Evolutionary conservation across 2,329 filamentous ascomycete genomes (phyloP), one percentile per base, ranked within the genome.

Genomic region (Xylaria sp.): DNA sequence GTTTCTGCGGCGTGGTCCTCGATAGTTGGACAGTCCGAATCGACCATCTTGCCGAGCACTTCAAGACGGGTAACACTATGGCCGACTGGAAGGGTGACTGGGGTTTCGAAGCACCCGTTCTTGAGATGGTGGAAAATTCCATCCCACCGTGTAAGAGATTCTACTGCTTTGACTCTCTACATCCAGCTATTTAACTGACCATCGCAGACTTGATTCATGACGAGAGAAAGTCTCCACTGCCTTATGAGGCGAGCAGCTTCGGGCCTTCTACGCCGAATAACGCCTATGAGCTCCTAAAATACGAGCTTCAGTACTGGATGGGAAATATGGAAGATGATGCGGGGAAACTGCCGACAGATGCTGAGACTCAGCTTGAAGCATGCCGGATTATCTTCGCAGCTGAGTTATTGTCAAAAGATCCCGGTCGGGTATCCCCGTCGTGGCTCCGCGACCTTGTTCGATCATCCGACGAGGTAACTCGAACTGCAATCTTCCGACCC

Each of bases 61-160:
- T 87, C 75, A 87, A 86, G 71, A 81, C 77, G 21, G 84, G 85
- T 72, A 81, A 80, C 59, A 83, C 81, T 64, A 88, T 88, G 84
- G 82, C 80, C 58, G 82, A 87, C 69, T 88, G 85, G 85, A 85
- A 86, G 76, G 85, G 85, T 74, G 84, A 85, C 70, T 87, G 84
- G 84, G 85, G 85, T 76, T 87, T 88, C 58, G 84, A 87, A 50
- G 73, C 74, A 22, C 78, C 82, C 34, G 79, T 87, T 39, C 74
- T 85, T 61, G 77, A 84, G 57, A 80, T 86, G 75, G 80, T 87
- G 63, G 84, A 87, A 69, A 87, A 87, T 65, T 84, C 83, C 43
- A 85, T 88, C 53, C 85, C 84, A 49, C 84, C 84, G 45, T 87
- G 82, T 85, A 78, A 75, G 80, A 73, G 72, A 67, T 68, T 67